A percentile compares a stretch with the other conserved stretches of the same genome.
Evolutionary conservation across 2,329 filamentous ascomycete species (phyloP).

Genomic region (Penicillium olsonii): DNA sequence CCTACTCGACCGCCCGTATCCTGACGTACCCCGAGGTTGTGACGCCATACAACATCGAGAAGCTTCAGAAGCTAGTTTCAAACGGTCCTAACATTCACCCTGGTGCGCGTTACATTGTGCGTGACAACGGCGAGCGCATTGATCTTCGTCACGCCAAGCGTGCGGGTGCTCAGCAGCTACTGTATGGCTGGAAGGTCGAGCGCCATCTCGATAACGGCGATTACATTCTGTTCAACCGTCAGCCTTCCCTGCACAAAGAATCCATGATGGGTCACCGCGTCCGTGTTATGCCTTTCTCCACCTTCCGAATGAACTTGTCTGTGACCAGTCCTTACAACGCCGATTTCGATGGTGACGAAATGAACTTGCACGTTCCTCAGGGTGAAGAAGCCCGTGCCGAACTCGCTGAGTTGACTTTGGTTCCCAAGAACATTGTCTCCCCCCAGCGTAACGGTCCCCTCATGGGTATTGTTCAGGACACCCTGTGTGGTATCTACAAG

Average conservation of each 20-base stretch:
- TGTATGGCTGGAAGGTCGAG: constrained; percentile 99
- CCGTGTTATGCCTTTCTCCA: constrained; percentile 97
- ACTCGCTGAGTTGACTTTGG: constrained; percentile 90
- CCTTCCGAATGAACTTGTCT: constrained; percentile 94
- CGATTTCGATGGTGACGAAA: constrained; percentile 99
- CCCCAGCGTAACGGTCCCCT: constrained; percentile 94
- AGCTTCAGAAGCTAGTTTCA: constrained; percentile 82
- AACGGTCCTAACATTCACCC: constrained; percentile 95
- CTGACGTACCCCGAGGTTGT: constrained; percentile 97
- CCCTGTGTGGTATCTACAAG: constrained; percentile 94
- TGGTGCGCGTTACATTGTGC: constrained; percentile 93
- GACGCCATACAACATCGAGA: constrained; percentile 95
- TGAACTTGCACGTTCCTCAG: constrained; percentile 99
- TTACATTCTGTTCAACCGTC: constrained; percentile 99
- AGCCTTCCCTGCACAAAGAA: constrained; percentile 98
- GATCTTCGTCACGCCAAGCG: constrained; percentile 92
- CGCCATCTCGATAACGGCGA: constrained; percentile 94
- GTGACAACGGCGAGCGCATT: constrained; percentile 89
- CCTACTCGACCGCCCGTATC: constrained; percentile 86
- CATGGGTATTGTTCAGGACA: constrained; percentile 99
- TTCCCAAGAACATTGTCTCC: constrained; percentile 98
- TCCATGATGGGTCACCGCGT: constrained; percentile 99
- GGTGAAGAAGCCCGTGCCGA: constrained; percentile 96
- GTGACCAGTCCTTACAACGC: constrained; percentile 99
- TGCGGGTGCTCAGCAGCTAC: constrained; percentile 75